Base-by-base conservation (phyloP, 2,329 filamentous ascomycete genomes). In the Sordariomycetes sp. region DNA sequence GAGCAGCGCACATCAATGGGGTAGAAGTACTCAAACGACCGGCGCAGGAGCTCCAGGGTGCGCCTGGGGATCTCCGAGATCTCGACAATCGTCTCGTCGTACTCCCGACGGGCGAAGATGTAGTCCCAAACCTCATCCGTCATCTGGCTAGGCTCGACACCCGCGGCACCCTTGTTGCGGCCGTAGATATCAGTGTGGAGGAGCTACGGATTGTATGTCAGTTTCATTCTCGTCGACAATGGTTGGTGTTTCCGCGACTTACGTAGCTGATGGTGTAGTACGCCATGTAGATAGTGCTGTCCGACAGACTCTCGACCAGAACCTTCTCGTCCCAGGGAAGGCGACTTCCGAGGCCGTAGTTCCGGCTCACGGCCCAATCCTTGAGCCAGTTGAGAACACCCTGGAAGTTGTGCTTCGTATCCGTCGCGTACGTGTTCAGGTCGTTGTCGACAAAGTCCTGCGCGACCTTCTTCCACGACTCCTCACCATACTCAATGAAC, bases 21-120 rank as follows among this genome's bases (percentile, higher is more conserved):
- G 71, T 97, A 99, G 78, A 90, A 97, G 79, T 96, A 99, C 70
- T 94, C 87, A 65, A 97, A 97, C 65, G 95, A 90, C 66, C 91
- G 82, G 60, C 90, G 82, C 87, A 99, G 87, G 48, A 81, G 80
- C 66, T 89, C 81, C 52, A 99, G 78, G 2, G 81, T 81, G 60
- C 85, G 82, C 70, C 85, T 82, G 60, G 84, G 77, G 60, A 96
- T 95, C 45, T 85, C 85, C 59, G 82, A 87, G 58, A 81, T 75
- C 61, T 74, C 68, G 54, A 85, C 69, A 42, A 89, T 74, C 17
- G 86, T 82, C 32, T 91, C 80, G 60, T 77, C 79, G 57, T 86
- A 70, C 54, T 90, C 85, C 20, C 84, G 82, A 58, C 89, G 84
- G 67, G 82, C 86, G 74, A 97, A 96, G 63, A 97, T 75, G 68